Conservation (phyloP, 306 rosid species). For the Boehmeria nivea region DNA sequence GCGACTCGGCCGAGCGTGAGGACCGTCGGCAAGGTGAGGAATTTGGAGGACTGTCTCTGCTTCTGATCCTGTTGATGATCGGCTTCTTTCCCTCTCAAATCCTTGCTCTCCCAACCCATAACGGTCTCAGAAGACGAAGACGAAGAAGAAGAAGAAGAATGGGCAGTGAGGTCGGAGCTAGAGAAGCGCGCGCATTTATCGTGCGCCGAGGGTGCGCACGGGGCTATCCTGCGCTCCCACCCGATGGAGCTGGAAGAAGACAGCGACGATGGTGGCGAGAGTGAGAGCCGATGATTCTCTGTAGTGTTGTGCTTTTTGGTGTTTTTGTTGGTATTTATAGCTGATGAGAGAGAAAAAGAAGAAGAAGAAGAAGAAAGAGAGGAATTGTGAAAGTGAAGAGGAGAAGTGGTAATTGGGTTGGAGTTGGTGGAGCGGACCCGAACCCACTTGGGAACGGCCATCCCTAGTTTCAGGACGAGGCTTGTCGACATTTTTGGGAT, state of each 20-base stretch:
- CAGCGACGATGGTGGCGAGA: too few relatives aligned
- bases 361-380: background rate
- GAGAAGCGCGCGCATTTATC: background rate
- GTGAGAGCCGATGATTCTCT: too few relatives aligned
- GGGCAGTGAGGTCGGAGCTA: constrained; percentile 1
- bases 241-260: too few relatives aligned
- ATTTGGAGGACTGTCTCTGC: constrained; percentile 28
- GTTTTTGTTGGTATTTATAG: too few relatives aligned
- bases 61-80: constrained; percentile 18
- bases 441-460: background rate
- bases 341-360: too few relatives aligned
- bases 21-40: constrained; percentile 85
- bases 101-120: constrained; percentile 54
- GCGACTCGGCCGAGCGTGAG: constrained; percentile 92
- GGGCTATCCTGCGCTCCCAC: too few relatives aligned
- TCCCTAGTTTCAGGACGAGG: background rate
- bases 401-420: background rate
- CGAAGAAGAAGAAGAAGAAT: constrained; percentile 4
- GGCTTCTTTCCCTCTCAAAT: constrained; percentile 16
- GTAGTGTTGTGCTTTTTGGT: too few relatives aligned
- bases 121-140: constrained; percentile 24
- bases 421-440: background rate
- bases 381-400: background rate
- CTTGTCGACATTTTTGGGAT: too few relatives aligned
- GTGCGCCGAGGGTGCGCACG: background rate